Evolutionary conservation across 2,329 filamentous ascomycete species (phyloP), one percentile per base, ranked within the genome.

Genomic region (Dactylellina sp.): DNA sequence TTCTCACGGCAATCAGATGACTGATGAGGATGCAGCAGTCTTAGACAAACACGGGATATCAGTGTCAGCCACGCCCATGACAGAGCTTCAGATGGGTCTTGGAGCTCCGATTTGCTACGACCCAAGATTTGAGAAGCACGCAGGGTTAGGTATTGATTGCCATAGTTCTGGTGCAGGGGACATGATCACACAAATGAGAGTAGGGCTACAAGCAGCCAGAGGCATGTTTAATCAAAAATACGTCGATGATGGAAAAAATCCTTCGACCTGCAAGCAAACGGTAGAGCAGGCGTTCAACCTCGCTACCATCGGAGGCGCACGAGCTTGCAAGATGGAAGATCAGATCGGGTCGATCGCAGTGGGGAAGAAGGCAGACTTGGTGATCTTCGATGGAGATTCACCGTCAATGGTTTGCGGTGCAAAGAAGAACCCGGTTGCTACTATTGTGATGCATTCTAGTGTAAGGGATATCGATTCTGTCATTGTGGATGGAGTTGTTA

Each of bases 41-140:
- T 78, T 85, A 16, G 76, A 79, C 28, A 76, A 78, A 18, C 76
- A 80, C 7, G 79, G 80, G 5, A 80, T 80, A 0, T 79, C 80
- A 47, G 77, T 85, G 14, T 83, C 82, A 1, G 80, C 79, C 14
- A 86, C 85, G 0, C 84, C 84, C 0, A 82, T 82, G n/a, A 84
- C 84, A 0, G 85, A 86, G 76, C 77, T 84, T 7, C 84, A 86
- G 72, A 85, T 85, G 83, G 81, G 80, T 0, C 79, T 81, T 72
- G 80, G 81, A 0, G 56, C 77, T 2, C 81, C 82, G 0, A 79
- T 83, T 1, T 81, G 81, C 37, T 80, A 83, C 68, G 79, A 79
- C 52, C 63, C 68, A 12, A 53, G 75, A 39, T 49, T 80, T 16
- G 78, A 80, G 35, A 76, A 77, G 2, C 78, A 80, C 7, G 77